Base-by-base conservation (phyloP, 2,329 filamentous ascomycete species). In the Macrophomina tecta region DNA sequence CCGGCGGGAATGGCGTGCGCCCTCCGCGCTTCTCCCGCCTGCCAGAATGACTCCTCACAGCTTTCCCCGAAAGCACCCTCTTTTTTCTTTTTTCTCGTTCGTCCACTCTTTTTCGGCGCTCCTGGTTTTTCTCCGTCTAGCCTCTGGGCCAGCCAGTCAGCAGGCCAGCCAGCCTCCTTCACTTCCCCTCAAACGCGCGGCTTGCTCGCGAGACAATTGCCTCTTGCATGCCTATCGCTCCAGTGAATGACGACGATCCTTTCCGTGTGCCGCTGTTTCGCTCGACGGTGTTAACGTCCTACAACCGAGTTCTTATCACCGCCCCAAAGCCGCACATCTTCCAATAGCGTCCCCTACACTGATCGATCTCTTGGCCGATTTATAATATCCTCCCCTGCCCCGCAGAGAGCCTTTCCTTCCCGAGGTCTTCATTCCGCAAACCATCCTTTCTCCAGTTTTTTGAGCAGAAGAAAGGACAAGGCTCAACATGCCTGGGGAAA, bases 231-330 rank as follows among this genome's bases (percentile, higher is more conserved):
- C 40, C 42, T 36, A 18, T 7, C 28, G 58, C 42, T n/a, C 58
- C 58, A 49, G 58, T 62, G 42, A 49, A 48, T 62, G 58, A 62
- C 32, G 58, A 62, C 58, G 30, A 60, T 62, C 42, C 58, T 18
- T 62, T 42, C 58, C 58, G 58, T 18, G 11, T 49, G 5, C 34
- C 58, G 58, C 58, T 62, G 16, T 62, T 62, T 62, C 42, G 58
- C 58, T 32, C 58, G 16, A 49, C 58, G 58, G 58, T 46, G 42
- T 62, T 62, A 62, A 62, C 42, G 28, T 32, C 30, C 6, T 62
- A 30, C 58, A 48, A 23, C 58, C 58, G 58, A 62, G 5, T 49
- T 7, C 58, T 62, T 62, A 62, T 62, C 58, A 62, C 58, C 58
- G 58, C 32, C 42, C 42, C 42, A 45, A n/a, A 45, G 32, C 23